These are phyloP conservation scores for Fusarium irregulare DNA, from an alignment of 2,329 filamentous ascomycete species.

Conservation along the genomic window DNA sequence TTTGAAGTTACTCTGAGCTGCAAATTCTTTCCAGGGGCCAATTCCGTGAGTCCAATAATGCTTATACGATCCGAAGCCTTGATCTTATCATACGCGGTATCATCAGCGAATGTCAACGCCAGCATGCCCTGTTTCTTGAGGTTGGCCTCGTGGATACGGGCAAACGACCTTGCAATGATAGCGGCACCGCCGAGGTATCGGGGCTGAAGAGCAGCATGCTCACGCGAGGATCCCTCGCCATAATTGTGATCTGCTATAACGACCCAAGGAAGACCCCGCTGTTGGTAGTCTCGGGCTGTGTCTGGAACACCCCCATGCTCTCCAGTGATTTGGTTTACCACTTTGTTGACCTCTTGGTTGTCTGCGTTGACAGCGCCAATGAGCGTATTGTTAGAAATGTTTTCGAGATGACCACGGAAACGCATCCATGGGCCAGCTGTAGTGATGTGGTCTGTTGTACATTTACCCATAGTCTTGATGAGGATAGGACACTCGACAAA, in stretches of 20 bases:
- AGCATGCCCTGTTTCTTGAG: slow-evolving; percentile 98
- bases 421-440: slow-evolving; percentile 54
- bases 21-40: slow-evolving; percentile 12
- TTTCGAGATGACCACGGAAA: slow-evolving; percentile 53
- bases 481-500: slow-evolving; percentile 42
- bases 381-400: slow-evolving; percentile 65
- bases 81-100: slow-evolving; percentile 90
- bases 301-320: not conserved
- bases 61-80: slow-evolving; percentile 25
- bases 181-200: slow-evolving; percentile 86
- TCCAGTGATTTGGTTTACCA: slow-evolving; percentile 5
- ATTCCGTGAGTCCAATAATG: slow-evolving; percentile 6
- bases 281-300: slow-evolving; percentile 9
- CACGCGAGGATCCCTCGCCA: slow-evolving; percentile 89
- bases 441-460: slow-evolving; percentile 55
- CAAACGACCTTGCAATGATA: slow-evolving; percentile 89
- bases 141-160: slow-evolving; percentile 94
- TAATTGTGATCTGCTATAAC: slow-evolving; percentile 98
- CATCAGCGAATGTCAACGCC: slow-evolving; percentile 88
- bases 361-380: slow-evolving; percentile 79
- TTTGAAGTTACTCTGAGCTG: slow-evolving; percentile 2
- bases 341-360: slow-evolving; percentile 82
- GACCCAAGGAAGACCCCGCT: slow-evolving; percentile 69
- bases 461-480: slow-evolving; percentile 52
- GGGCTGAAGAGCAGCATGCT: slow-evolving; percentile 92